Percentiles rank a stretch among this genome's conserved stretches.
phyloP scores from a whole-genome alignment of 108 stramenopile genomes.

The Aurantiochytrium sp. region DNA sequence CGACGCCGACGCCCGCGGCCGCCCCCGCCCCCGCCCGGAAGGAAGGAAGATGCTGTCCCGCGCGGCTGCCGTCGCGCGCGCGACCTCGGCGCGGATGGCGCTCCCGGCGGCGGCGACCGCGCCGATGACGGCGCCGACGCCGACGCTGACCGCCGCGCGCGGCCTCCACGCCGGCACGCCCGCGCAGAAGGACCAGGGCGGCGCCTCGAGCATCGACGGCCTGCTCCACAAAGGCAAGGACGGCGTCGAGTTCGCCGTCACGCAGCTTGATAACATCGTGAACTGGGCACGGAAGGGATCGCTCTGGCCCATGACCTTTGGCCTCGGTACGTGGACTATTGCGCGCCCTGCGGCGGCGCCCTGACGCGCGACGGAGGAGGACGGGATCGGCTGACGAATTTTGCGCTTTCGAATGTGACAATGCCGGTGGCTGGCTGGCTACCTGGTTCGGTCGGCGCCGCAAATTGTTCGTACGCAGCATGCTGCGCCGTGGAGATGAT shows the following conservation, averaged over 20 bases:
- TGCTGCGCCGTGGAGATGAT: constrained; percentile 99
- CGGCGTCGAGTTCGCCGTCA: constrained; percentile 94
- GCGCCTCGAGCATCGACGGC: constrained; percentile 28
- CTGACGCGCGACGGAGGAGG: too few relatives aligned
- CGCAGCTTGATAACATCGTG: constrained; percentile 93
- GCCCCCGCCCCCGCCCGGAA: too few relatives aligned
- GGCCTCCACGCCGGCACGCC: not conserved
- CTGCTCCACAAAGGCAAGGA: constrained; percentile 42
- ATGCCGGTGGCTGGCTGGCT: too few relatives aligned
- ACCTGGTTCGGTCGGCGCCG: not conserved
- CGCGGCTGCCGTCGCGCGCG: too few relatives aligned
- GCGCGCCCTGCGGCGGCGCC: not conserved
- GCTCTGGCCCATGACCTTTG: constrained; percentile 99
- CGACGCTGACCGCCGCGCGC: too few relatives aligned
- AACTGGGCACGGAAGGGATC: constrained; percentile 99
- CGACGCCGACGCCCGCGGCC: too few relatives aligned
- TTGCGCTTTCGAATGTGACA: too few relatives aligned
- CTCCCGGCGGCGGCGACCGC: too few relatives aligned
- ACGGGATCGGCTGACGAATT: too few relatives aligned
- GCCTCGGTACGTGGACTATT: constrained; percentile 51
- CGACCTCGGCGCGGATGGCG: too few relatives aligned
- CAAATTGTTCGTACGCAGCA: constrained; percentile 50
- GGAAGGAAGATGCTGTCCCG: too few relatives aligned
- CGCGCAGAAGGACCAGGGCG: constrained; percentile 7
- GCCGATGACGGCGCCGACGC: too few relatives aligned